Percentiles rank a stretch among this genome's conserved stretches.
phyloP scores from a whole-genome alignment of 345 rosid species.

The Pugionium cornutum region DNA sequence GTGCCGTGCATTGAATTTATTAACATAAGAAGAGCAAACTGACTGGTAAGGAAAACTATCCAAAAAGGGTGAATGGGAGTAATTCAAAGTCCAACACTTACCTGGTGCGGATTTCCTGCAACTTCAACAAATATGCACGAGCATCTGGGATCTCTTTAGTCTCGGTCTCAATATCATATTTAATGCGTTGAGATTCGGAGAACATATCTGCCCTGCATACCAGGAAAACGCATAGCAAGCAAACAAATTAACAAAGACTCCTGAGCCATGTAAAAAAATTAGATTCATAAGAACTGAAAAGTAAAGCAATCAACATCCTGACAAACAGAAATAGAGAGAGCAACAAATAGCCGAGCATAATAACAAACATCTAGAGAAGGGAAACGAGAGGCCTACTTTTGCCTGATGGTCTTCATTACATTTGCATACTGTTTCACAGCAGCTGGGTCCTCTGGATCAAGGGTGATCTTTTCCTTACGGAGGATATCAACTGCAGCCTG shows the following conservation, averaged over 20 bases:
- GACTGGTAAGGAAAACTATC: neutral
- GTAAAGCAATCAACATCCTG: neutral
- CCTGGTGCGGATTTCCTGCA: conserved; percentile 80
- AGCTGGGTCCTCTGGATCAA: conserved; percentile 84
- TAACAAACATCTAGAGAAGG: neutral
- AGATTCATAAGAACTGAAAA: neutral
- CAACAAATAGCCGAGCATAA: neutral
- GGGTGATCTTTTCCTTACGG: conserved; percentile 87
- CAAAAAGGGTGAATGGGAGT: conserved; percentile 1
- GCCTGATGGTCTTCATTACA: conserved; percentile 85
- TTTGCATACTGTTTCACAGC: conserved; percentile 84
- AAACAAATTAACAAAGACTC: conserved; percentile 19
- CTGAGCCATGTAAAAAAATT: neutral
- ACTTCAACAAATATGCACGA: conserved; percentile 71
- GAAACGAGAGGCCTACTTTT: conserved; percentile 60
- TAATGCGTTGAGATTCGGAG: conserved; percentile 81
- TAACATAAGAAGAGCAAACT: neutral
- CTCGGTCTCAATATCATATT: conserved; percentile 58
- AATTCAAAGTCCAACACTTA: conserved; percentile 32
- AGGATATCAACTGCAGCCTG: conserved; percentile 78
- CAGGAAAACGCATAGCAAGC: conserved; percentile 16
- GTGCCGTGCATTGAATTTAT: neutral
- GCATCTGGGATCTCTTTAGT: conserved; percentile 84
- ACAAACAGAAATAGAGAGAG: neutral
- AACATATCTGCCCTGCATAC: conserved; percentile 78